A percentile compares a stretch with the other conserved stretches of the same genome.
phyloP scores from a whole-genome alignment of 1,284 basidiomycete species.

The Trichosporon ovoides region DNA sequence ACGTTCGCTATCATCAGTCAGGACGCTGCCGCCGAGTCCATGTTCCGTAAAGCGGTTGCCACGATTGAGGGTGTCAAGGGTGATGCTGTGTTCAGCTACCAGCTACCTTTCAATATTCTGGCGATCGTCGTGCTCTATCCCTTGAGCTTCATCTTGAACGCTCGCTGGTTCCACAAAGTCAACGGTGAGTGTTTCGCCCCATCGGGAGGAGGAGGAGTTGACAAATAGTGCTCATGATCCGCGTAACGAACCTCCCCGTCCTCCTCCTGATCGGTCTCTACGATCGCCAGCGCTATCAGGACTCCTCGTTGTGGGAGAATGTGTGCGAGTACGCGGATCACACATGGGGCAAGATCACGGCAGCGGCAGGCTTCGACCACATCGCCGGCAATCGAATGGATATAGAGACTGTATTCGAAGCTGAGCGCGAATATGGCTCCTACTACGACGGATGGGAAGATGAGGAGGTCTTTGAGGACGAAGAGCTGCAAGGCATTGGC shows the following conservation, averaged over 20 bases:
- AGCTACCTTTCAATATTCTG: conserved; percentile 79
- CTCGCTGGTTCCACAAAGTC: conserved; percentile 64
- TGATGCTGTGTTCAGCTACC: conserved; percentile 87
- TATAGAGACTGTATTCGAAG: conserved; percentile 74
- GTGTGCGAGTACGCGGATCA: conserved; percentile 61
- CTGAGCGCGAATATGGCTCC: conserved; percentile 61
- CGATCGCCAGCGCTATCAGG: conserved; percentile 67
- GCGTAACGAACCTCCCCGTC: conserved; percentile 79
- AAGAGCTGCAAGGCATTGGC: conserved; percentile 13
- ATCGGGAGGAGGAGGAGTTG: not conserved
- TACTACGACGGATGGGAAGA: conserved; percentile 48
- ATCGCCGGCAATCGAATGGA: conserved; percentile 64
- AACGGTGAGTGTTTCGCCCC: conserved; percentile 48
- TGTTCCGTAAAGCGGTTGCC: conserved; percentile 84
- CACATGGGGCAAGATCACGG: conserved; percentile 60
- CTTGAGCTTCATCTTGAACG: conserved; percentile 64
- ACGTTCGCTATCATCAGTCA: conserved; percentile 87
- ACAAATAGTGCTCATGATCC: conserved; percentile 47
- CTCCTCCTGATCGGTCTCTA: conserved; percentile 73
- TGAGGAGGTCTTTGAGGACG: conserved; percentile 49
- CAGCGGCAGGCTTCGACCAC: conserved; percentile 58
- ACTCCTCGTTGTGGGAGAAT: conserved; percentile 65
- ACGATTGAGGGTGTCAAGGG: conserved; percentile 68
- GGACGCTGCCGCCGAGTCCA: conserved; percentile 87
- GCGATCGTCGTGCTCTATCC: conserved; percentile 78